Base-by-base conservation (phyloP, 345 rosid species). In the Luvunga scandens region DNA sequence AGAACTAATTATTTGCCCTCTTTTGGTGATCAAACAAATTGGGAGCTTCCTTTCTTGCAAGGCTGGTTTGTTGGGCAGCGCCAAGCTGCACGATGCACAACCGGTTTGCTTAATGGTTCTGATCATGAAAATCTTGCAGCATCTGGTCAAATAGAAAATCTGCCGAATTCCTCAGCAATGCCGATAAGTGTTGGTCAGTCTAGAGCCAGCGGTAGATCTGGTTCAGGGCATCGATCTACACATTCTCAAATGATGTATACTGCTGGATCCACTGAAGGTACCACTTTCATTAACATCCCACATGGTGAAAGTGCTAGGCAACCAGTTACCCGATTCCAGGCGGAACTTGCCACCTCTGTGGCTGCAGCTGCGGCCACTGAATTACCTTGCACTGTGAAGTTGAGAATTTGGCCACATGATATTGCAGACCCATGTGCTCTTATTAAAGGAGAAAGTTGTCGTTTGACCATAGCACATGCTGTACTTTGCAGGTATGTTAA, bases 301-400 rank as follows among this genome's bases (percentile, higher is more conserved):
- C 85, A 71, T n/a, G 85, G 85, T 72, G 85, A 80, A 25, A 56
- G 66, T 78, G 87, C 87, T 24, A 55, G 82, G 83, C 95, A 88
- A 75, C 90, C 93, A 50, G 84, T 88, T 22, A 91, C 84, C 74
- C 88, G 91, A 84, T 80, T 93, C 27, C 93, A 87, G 36, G 81
- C 91, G 75, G 97, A 95, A 81, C 80, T 93, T 70, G 93, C 98
- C 79, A 77, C 92, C 5, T 89, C 98, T 7, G 80, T 94, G 83
- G 92, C 97, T 25, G 85, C 91, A 31, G 89, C 86, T 55, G 89
- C 92, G 74, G 93, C 98, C 69, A 94, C 98, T 62, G 98, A 95
- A 86, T 87, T 91, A 75, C 99, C 99, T 66, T 95, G 98, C 80
- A 92, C 99, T 42, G 99, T 95, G 82, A 93, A 93, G 86, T 87